Percentiles rank a stretch among this genome's conserved stretches.
Conservation (phyloP, 2,329 filamentous ascomycete genomes). For the Penicillium sp. region DNA sequence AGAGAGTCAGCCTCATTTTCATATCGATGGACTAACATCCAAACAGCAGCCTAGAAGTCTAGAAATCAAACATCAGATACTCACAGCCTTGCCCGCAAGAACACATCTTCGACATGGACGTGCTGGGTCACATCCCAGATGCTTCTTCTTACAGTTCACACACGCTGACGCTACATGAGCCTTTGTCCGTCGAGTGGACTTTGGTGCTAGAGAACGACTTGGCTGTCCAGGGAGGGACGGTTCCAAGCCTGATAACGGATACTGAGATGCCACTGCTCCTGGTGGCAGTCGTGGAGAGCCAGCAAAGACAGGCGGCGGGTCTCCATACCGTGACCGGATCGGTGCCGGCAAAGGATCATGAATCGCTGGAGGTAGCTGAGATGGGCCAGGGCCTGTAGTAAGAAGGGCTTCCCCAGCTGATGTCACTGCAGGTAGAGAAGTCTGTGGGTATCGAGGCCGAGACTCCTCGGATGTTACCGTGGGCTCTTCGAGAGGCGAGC, state of each 20-base stretch:
- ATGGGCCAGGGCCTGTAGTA: slow-evolving; percentile 15
- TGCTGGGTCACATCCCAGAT: slow-evolving; percentile 48
- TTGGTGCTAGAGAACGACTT: slow-evolving; percentile 33
- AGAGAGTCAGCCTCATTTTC: not conserved
- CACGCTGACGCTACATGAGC: slow-evolving; percentile 51
- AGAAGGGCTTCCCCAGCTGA: slow-evolving; percentile 13
- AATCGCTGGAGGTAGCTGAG: slow-evolving; percentile 17
- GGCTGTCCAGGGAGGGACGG: slow-evolving; percentile 20
- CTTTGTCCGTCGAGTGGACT: slow-evolving; percentile 47
- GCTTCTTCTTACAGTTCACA: slow-evolving; percentile 52
- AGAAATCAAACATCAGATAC: slow-evolving; percentile 8
- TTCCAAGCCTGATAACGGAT: slow-evolving; percentile 27
- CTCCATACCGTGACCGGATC: slow-evolving; percentile 21
- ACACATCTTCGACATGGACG: slow-evolving; percentile 49
- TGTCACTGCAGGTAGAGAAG: slow-evolving; percentile 25
- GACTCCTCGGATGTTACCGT: slow-evolving; percentile 38
- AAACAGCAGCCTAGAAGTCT: not conserved
- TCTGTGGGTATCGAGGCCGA: slow-evolving; percentile 32
- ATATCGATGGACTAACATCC: not conserved
- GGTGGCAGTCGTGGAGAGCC: slow-evolving; percentile 17
- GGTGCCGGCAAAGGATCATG: slow-evolving; percentile 22
- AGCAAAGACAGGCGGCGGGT: slow-evolving; percentile 12
- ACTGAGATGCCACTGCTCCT: slow-evolving; percentile 23
- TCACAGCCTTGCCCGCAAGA: slow-evolving; percentile 48
- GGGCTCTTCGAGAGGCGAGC: slow-evolving; percentile 40